A percentile compares a stretch with the other conserved stretches of the same genome.
Evolutionary conservation across 495 filamentous ascomycete species (phyloP).

Genomic region (Penicillium paradoxum): DNA sequence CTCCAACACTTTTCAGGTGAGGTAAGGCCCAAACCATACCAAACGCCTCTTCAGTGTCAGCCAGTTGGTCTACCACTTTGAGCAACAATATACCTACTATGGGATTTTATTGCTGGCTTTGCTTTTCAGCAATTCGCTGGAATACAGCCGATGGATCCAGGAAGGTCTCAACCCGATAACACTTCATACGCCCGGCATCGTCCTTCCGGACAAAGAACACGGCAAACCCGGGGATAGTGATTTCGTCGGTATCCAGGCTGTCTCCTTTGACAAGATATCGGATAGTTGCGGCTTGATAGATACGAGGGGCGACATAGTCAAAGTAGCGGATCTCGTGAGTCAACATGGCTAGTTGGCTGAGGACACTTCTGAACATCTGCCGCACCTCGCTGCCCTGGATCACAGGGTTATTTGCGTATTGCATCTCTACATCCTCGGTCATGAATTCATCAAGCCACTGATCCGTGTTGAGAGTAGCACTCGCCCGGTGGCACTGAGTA

Average conservation of each 20-base stretch:
- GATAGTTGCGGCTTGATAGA: constrained; percentile 10
- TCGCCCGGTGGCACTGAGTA: constrained; percentile 8
- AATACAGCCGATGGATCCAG: constrained; percentile 4
- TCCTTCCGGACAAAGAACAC: constrained; percentile 1
- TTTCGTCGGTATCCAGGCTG: constrained; percentile 3
- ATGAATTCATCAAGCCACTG: constrained; percentile 11
- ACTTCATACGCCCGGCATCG: not conserved
- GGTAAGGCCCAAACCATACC: too few relatives aligned
- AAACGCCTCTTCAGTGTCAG: too few relatives aligned
- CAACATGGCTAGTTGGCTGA: constrained; percentile 8
- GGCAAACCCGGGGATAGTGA: constrained; percentile 11
- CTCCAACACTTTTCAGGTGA: too few relatives aligned
- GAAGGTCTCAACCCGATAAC: constrained; percentile 10
- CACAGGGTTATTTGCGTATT: constrained; percentile 9
- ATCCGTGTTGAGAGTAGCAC: constrained; percentile 4
- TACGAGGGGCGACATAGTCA: constrained; percentile 10
- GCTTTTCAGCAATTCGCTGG: not conserved
- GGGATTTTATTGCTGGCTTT: not conserved
- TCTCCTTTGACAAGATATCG: constrained; percentile 11
- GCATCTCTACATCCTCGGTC: constrained; percentile 11
- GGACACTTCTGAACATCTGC: constrained; percentile 9
- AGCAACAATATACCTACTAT: not conserved
- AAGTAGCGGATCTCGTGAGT: constrained; percentile 9
- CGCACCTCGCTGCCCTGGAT: constrained; percentile 7
- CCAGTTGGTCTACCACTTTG: too few relatives aligned